A percentile compares a stretch with the other conserved stretches of the same genome.
Evolutionary conservation across 1,284 basidiomycete species (phyloP).

Genomic region (Apiotrichum sp.): DNA sequence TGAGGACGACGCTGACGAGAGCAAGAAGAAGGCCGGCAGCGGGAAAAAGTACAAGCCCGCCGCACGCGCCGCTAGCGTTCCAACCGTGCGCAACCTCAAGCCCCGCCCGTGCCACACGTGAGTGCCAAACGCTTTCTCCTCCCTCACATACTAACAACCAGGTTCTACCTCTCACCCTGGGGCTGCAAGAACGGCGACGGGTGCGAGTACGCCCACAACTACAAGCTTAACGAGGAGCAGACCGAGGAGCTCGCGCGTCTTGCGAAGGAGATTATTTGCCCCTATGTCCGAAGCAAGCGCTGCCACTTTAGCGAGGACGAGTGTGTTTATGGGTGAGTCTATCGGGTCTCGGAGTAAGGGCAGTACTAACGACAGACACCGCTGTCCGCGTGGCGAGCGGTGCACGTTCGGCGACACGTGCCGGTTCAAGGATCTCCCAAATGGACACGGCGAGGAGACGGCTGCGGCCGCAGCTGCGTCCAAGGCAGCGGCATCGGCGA

Average conservation of each 20-base stretch:
- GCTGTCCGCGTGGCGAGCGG: conserved; percentile 26
- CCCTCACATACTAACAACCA: not conserved
- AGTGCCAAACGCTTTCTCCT: too few relatives aligned
- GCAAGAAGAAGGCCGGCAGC: conserved; percentile 1
- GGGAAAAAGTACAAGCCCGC: conserved; percentile 14
- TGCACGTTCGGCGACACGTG: conserved; percentile 39
- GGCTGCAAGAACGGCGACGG: conserved; percentile 34
- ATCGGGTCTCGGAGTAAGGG: not conserved
- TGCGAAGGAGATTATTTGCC: conserved; percentile 40
- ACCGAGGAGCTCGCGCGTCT: conserved; percentile 30
- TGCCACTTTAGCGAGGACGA: conserved; percentile 37
- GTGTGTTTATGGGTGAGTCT: conserved; percentile 34
- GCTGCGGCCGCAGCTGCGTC: not conserved
- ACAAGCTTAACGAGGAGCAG: conserved; percentile 33
- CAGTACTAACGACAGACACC: conserved; percentile 18
- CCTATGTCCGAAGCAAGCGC: conserved; percentile 27
- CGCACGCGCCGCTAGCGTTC: conserved; percentile 6
- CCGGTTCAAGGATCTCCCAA: conserved; percentile 30
- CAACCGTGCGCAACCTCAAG: conserved; percentile 20
- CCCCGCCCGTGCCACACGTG: conserved; percentile 19
- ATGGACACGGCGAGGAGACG: conserved; percentile 30
- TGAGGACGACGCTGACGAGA: conserved; percentile 10
- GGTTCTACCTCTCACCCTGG: conserved; percentile 20
- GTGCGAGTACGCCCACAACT: conserved; percentile 39
- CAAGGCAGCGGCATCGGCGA: not conserved